Evolutionary conservation across 768 basidiomycete species (phyloP).

Genomic region (Tulasnella calospora): DNA sequence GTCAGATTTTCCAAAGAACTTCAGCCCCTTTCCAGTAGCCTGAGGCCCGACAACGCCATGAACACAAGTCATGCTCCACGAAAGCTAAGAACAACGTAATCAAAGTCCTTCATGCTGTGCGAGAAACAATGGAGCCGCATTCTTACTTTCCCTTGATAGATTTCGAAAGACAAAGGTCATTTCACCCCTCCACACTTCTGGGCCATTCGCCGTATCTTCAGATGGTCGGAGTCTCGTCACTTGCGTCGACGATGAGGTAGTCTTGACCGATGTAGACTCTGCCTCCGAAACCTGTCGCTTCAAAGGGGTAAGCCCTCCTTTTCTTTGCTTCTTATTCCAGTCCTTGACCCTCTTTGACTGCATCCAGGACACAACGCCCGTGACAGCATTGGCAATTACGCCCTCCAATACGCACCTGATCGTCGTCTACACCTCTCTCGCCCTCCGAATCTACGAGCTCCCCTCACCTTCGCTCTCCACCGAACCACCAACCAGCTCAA

Average conservation of each 20-base stretch:
- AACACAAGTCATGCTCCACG: neutral
- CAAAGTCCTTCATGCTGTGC: neutral
- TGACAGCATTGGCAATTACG: constrained; percentile 79
- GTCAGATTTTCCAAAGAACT: neutral
- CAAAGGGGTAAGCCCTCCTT: constrained; percentile 75
- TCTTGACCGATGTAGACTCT: constrained; percentile 72
- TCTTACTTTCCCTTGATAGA: constrained; percentile 38
- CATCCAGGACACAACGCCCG: constrained; percentile 70
- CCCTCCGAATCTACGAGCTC: constrained; percentile 78
- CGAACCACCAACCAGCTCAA: constrained; percentile 32
- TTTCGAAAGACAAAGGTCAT: constrained; percentile 72
- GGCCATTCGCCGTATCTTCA: constrained; percentile 70
- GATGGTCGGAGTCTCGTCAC: constrained; percentile 80
- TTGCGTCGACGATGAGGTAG: constrained; percentile 78
- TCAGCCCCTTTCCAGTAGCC: neutral
- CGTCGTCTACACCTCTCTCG: constrained; percentile 74
- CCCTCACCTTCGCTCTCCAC: constrained; percentile 42
- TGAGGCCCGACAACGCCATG: neutral
- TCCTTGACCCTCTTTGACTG: neutral
- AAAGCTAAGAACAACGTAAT: constrained; percentile 55
- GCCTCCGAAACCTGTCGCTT: constrained; percentile 78
- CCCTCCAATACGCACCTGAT: constrained; percentile 68
- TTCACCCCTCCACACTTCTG: constrained; percentile 80
- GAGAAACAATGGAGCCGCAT: neutral
- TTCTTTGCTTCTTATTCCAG: too few relatives aligned